A percentile compares a stretch with the other conserved stretches of the same genome.
Evolutionary conservation across 345 rosid genomes (phyloP).

Genomic region (Corymbia maculata): DNA sequence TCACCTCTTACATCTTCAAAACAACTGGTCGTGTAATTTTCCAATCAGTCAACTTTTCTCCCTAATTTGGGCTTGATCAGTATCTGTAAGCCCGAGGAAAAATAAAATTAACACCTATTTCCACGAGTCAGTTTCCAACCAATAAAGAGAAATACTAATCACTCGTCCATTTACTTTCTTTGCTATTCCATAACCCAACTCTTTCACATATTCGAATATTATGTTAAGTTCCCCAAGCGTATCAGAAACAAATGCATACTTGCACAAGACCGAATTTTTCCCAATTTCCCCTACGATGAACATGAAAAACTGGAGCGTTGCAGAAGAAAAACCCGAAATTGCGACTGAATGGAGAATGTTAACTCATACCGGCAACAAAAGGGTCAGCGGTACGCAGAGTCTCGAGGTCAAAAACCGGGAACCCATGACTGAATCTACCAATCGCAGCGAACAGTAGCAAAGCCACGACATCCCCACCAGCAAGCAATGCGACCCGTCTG

Average conservation of each 20-base stretch:
- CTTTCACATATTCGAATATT: not conserved
- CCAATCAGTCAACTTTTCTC: not conserved
- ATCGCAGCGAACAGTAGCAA: conserved; percentile 70
- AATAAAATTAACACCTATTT: not conserved
- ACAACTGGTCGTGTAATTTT: not conserved
- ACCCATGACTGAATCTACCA: conserved; percentile 89
- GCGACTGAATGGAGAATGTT: not conserved
- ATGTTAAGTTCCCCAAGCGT: not conserved
- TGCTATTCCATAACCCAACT: not conserved
- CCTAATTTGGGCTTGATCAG: not conserved
- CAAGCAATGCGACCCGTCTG: conserved; percentile 73
- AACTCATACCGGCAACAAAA: conserved; percentile 63
- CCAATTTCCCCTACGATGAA: not conserved
- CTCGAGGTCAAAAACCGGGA: conserved; percentile 46
- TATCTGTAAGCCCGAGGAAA: not conserved
- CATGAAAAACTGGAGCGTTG: not conserved
- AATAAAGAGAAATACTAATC: not conserved
- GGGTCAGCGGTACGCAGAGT: conserved; percentile 95
- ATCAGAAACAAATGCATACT: not conserved
- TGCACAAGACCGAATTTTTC: not conserved
- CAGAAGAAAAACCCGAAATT: not conserved
- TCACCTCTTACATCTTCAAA: not conserved
- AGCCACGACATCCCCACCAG: conserved; percentile 90
- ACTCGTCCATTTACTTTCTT: not conserved
- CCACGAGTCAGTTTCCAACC: not conserved